Evolutionary conservation across 257 asterid genomes (phyloP).

Genomic region (Nicotiana tomentosiformis): DNA sequence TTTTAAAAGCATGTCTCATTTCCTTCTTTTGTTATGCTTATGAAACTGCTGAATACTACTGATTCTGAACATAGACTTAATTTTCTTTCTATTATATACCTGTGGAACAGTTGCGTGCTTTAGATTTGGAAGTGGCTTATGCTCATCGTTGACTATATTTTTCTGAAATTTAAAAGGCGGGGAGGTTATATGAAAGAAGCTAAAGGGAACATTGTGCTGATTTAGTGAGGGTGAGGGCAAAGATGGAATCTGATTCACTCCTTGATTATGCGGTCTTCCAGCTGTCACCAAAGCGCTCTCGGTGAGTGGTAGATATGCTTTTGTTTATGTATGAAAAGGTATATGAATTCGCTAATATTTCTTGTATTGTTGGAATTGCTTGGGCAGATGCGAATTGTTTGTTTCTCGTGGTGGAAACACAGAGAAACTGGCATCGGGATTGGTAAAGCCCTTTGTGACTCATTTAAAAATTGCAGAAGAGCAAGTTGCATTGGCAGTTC

Average conservation of each 20-base stretch:
- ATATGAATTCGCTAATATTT: background rate
- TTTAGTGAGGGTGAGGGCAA: constrained; percentile 21
- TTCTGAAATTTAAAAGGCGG: constrained; percentile 10
- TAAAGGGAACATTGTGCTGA: constrained; percentile 13
- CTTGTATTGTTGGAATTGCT: constrained; percentile 16
- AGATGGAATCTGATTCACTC: constrained; percentile 59
- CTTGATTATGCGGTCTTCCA: constrained; percentile 89
- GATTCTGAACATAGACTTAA: background rate
- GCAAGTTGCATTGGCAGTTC: constrained; percentile 58
- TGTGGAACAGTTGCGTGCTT: background rate
- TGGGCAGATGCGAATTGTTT: constrained; percentile 76
- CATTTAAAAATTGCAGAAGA: constrained; percentile 79
- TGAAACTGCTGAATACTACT: background rate
- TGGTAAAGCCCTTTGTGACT: constrained; percentile 73
- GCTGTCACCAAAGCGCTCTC: constrained; percentile 73
- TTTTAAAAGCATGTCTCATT: background rate
- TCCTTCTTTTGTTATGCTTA: background rate
- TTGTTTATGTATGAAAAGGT: background rate
- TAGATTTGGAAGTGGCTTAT: background rate
- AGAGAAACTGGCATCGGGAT: constrained; percentile 92
- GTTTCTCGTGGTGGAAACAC: constrained; percentile 66
- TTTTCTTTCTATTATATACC: background rate
- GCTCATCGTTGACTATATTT: background rate
- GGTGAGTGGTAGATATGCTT: constrained; percentile 36
- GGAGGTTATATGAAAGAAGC: constrained; percentile 28